Evolutionary conservation across 2,329 filamentous ascomycete species (phyloP).

Genomic region (Decorospora gaudefroyi): DNA sequence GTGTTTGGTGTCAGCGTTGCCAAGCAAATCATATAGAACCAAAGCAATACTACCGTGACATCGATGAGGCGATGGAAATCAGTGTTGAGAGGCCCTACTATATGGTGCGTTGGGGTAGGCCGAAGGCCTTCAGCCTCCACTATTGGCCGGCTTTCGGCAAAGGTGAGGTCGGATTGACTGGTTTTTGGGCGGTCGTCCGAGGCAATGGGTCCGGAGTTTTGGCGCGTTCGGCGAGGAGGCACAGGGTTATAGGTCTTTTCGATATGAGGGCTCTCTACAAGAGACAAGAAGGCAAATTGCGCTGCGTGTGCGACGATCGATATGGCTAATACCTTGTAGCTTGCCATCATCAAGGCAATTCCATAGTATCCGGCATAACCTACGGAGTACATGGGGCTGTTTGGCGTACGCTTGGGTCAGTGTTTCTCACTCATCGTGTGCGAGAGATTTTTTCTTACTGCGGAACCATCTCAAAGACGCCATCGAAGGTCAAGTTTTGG

Average conservation of each 20-base stretch:
- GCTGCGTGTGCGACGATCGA: conserved; percentile 92
- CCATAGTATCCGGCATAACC: conserved; percentile 98
- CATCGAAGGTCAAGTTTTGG: conserved; percentile 96
- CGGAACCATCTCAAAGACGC: conserved; percentile 98
- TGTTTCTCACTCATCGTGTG: too few relatives aligned
- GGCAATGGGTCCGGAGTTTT: conserved; percentile 46
- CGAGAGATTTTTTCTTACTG: conserved; percentile 48
- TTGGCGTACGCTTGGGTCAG: conserved; percentile 8
- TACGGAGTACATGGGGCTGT: conserved; percentile 28
- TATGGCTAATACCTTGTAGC: conserved; percentile 96
- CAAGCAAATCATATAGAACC: conserved; percentile 73
- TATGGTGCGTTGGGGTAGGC: conserved; percentile 75
- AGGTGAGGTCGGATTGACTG: conserved; percentile 47
- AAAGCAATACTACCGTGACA: conserved; percentile 74
- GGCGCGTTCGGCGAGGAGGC: conserved; percentile 69
- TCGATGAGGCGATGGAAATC: conserved; percentile 89
- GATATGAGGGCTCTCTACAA: conserved; percentile 96
- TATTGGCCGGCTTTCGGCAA: too few relatives aligned
- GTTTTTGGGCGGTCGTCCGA: conserved; percentile 47
- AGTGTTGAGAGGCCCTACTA: conserved; percentile 80
- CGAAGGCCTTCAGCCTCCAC: too few relatives aligned
- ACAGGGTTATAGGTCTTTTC: conserved; percentile 96
- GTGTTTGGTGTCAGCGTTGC: conserved; percentile 79
- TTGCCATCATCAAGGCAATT: conserved; percentile 96
- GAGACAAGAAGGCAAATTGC: conserved; percentile 88